Evolutionary conservation across 2,329 filamentous ascomycete genomes (phyloP), one percentile per base, ranked within the genome.

Genomic region (Ascochyta fabae): DNA sequence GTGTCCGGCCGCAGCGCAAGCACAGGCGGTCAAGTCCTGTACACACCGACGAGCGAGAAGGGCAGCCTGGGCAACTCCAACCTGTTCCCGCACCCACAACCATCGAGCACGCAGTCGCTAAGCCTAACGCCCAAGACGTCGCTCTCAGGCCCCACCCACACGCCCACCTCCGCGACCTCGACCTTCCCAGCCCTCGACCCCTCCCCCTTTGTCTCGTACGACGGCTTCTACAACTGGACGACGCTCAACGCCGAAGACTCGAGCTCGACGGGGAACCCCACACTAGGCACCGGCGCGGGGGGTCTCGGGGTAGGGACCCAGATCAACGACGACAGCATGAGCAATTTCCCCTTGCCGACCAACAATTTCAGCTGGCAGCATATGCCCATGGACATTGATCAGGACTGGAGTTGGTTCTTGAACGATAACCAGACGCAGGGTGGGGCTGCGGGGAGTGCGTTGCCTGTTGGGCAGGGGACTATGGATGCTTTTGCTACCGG

Each of bases 351-450:
- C 8, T 61, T 71, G 4, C 69, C 72, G 24, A 73, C 69, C 9
- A 75, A 72, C 39, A 74, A 71, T 56, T 75, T 75, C 54, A 62
- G 53, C 2, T 76, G 74, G 75, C 73, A 76, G 58, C 75, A 74
- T 34, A 71, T 75, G 66, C 72, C 72, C 33, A 75, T 76, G 72
- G 73, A 76, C 29, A 75, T 76, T 42, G 74, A 77, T 43, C 75
- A 77, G 65, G 75, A 77, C 48, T 77, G 75, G 75, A 72, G 66
- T 33, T 77, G 74, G 73, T 76, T 76, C 35, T 53, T 76, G 54
- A 75, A 73, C 26, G 73, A 75, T 49, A 56, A 59, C 4, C 60
- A 60, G 38, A 64, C 60, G 27, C 58, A 61, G 43, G 47, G 47
- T 13, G 7, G 19, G 8, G 29, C 31, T 29, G 15, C 10, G 22